A percentile compares a stretch with the other conserved stretches of the same genome.
Evolutionary conservation across 148 eudicot genomes (phyloP).

Genomic region (Silene latifolia): DNA sequence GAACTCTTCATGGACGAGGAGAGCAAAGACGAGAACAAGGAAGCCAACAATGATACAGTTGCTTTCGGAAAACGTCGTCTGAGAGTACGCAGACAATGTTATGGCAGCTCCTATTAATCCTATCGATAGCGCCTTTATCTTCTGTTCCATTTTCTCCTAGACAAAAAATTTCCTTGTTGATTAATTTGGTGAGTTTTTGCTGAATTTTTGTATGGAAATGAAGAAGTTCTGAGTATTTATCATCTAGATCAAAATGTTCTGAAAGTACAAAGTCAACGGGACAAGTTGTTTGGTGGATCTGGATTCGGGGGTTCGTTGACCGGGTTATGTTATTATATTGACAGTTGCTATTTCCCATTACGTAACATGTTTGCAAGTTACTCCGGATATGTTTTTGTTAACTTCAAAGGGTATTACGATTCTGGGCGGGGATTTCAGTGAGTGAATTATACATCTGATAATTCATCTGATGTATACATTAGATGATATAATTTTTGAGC

Average conservation of each 20-base stretch:
- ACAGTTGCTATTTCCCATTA: not conserved
- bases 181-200: not conserved
- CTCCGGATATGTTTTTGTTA: too few species aligned
- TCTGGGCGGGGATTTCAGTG: too few species aligned
- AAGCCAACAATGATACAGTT: slow-evolving; percentile 37
- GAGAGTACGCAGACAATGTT: slow-evolving; percentile 63
- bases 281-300: too few species aligned
- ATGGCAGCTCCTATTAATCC: slow-evolving; percentile 57
- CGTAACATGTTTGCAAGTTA: not conserved
- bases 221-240: not conserved
- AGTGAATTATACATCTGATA: too few species aligned
- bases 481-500: too few species aligned
- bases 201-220: not conserved
- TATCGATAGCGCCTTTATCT: slow-evolving; percentile 41
- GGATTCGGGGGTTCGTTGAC: too few species aligned
- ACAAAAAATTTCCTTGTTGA: not conserved
- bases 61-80: slow-evolving; percentile 47
- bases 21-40: slow-evolving; percentile 33
- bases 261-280: slow-evolving; percentile 22
- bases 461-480: too few species aligned
- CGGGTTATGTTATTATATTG: not conserved
- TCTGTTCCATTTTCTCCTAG: slow-evolving; percentile 41
- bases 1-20: slow-evolving; percentile 37
- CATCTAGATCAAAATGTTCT: slow-evolving; percentile 1
- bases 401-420: too few species aligned